phyloP scores from a whole-genome alignment of 495 filamentous ascomycete species.

The Glonium stellatum region DNA sequence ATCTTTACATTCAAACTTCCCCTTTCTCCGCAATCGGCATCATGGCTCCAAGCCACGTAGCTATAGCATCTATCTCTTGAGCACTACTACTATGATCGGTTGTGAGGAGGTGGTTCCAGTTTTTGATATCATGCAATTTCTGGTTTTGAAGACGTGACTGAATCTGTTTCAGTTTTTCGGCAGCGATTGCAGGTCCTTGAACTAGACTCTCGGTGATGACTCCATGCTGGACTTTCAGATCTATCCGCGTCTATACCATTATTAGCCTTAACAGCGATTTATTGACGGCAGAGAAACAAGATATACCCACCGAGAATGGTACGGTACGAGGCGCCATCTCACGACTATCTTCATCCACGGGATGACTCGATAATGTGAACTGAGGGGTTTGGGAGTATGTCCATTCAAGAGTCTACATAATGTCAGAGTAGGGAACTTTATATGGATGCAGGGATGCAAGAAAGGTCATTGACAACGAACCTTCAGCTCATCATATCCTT shows the following conservation, averaged over 20 bases:
- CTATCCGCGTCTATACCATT: not conserved
- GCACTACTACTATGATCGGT: not conserved
- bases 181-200: not conserved
- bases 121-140: conserved; percentile 38
- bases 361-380: conserved; percentile 63
- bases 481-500: conserved; percentile 57
- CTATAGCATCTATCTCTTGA: not conserved
- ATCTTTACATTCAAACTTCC: not conserved
- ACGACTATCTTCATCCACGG: conserved; percentile 7
- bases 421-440: conserved; percentile 3
- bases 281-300: not conserved
- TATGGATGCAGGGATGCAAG: too few species aligned
- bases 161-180: conserved; percentile 1
- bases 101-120: conserved; percentile 33
- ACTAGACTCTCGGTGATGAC: conserved; percentile 25
- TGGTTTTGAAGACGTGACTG: conserved; percentile 10
- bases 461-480: conserved; percentile 29
- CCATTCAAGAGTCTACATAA: conserved; percentile 59
- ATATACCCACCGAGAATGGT: conserved; percentile 13
- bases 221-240: conserved; percentile 22
- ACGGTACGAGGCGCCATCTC: conserved; percentile 19
- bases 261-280: not conserved
- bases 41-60: not conserved
- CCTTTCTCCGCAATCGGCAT: not conserved
- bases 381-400: conserved; percentile 77